phyloP scores from a whole-genome alignment of 2,329 filamentous ascomycete species.

The Pseudocercospora macadamiae region DNA sequence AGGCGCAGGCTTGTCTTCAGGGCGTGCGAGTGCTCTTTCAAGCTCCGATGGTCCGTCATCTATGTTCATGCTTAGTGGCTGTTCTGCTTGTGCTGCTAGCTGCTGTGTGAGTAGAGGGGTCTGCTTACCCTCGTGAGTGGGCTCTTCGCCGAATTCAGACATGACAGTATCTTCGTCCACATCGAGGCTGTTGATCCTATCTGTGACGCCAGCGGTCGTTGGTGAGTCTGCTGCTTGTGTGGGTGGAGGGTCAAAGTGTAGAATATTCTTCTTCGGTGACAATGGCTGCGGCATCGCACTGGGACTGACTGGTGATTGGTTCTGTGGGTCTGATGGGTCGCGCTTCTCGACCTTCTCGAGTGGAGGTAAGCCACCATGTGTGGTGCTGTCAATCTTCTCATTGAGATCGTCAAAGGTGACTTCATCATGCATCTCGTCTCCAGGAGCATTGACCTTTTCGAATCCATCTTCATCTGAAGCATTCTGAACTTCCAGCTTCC shows the following conservation, averaged over 20 bases:
- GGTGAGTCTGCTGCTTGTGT: slow-evolving; percentile 49
- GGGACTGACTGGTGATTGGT: slow-evolving; percentile 22
- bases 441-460: slow-evolving; percentile 74
- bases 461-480: slow-evolving; percentile 88
- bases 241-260: slow-evolving; percentile 36
- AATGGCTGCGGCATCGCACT: slow-evolving; percentile 35
- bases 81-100: slow-evolving; percentile 34
- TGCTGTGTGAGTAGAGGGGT: slow-evolving; percentile 49
- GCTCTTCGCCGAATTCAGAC: slow-evolving; percentile 40
- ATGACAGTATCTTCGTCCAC: slow-evolving; percentile 62
- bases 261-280: slow-evolving; percentile 34
- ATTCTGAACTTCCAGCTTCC: slow-evolving; percentile 76
- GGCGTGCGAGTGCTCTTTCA: slow-evolving; percentile 45
- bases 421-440: slow-evolving; percentile 60
- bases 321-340: slow-evolving; percentile 23
- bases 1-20: slow-evolving; percentile 70
- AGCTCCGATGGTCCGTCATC: slow-evolving; percentile 37
- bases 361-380: slow-evolving; percentile 28
- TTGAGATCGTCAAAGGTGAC: slow-evolving; percentile 71
- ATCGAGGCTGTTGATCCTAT: slow-evolving; percentile 60
- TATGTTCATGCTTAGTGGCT: slow-evolving; percentile 37
- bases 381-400: slow-evolving; percentile 49
- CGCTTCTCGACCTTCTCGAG: slow-evolving; percentile 35
- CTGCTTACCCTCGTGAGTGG: slow-evolving; percentile 35
- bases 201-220: slow-evolving; percentile 57